phyloP scores from a whole-genome alignment of 768 basidiomycete species.

The Tylopilus plumbeoviolaceoides region DNA sequence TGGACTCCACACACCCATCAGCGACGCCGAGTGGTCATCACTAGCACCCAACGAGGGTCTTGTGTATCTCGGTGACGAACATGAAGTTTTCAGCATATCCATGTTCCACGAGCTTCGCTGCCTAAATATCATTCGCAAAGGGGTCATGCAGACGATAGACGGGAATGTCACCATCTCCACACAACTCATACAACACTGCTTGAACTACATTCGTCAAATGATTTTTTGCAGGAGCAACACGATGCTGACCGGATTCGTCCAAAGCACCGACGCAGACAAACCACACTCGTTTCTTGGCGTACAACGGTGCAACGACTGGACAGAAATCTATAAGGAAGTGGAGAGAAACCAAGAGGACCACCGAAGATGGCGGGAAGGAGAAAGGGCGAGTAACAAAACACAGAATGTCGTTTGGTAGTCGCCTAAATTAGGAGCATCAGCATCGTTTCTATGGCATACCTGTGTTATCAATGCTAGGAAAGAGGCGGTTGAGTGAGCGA shows the following conservation, averaged over 20 bases:
- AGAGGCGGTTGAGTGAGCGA: not conserved
- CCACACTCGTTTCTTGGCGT: not conserved
- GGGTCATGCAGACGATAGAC: not conserved
- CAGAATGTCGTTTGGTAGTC: not conserved
- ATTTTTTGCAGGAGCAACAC: constrained; percentile 3
- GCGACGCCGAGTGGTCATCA: not conserved
- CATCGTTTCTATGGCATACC: not conserved
- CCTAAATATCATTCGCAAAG: constrained; percentile 1
- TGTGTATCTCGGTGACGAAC: not conserved
- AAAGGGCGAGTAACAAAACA: not conserved
- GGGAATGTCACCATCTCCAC: not conserved
- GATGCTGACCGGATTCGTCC: constrained; percentile 1
- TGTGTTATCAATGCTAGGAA: not conserved
- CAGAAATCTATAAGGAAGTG: not conserved
- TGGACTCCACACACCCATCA: not conserved
- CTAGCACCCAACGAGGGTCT: not conserved
- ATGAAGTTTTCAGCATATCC: not conserved
- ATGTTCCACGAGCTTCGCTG: constrained; percentile 5
- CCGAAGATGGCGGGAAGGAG: not conserved
- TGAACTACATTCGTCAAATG: constrained; percentile 7
- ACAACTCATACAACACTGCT: constrained; percentile 1
- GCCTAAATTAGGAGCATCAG: not conserved
- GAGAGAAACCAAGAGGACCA: not conserved
- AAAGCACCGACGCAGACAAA: not conserved
- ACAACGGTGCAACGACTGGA: constrained; percentile 3